Conservation (phyloP, 768 basidiomycete species). For the Termitomyces sp. region DNA sequence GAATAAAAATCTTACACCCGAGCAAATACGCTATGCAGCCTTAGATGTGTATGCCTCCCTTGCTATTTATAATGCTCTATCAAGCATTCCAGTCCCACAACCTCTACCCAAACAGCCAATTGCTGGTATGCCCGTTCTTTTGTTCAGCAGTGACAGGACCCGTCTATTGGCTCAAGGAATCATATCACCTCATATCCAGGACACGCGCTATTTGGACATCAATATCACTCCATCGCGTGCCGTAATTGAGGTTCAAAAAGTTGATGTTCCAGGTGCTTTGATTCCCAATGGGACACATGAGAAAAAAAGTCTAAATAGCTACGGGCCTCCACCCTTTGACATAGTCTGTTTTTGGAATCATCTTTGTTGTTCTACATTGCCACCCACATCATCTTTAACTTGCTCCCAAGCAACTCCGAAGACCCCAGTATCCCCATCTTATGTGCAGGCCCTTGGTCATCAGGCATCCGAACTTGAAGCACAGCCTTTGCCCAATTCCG, state of each 20-base stretch:
- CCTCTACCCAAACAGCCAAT: background rate
- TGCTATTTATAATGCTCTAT: slow-evolving; percentile 10
- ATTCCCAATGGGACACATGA: background rate
- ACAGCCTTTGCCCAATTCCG: background rate
- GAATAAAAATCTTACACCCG: slow-evolving; percentile 4
- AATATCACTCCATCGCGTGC: background rate
- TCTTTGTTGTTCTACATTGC: background rate
- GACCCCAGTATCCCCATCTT: too few species aligned
- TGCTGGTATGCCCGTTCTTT: background rate
- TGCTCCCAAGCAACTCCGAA: too few species aligned
- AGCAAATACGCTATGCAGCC: slow-evolving; percentile 19
- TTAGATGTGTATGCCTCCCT: slow-evolving; percentile 17
- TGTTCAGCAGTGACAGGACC: background rate
- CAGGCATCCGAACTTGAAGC: background rate
- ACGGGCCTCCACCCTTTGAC: background rate
- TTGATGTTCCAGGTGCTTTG: slow-evolving; percentile 3
- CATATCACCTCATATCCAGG: background rate
- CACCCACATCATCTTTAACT: background rate
- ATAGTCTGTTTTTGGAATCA: background rate
- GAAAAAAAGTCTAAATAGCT: background rate
- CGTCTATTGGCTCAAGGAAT: background rate
- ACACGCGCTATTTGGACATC: background rate
- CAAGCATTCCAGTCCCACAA: slow-evolving; percentile 1
- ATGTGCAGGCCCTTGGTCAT: too few species aligned
- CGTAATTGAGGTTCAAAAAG: slow-evolving; percentile 1